A percentile compares a stretch with the other conserved stretches of the same genome.
phyloP scores from a whole-genome alignment of 2,329 filamentous ascomycete genomes.

The Colletotrichum sp. region DNA sequence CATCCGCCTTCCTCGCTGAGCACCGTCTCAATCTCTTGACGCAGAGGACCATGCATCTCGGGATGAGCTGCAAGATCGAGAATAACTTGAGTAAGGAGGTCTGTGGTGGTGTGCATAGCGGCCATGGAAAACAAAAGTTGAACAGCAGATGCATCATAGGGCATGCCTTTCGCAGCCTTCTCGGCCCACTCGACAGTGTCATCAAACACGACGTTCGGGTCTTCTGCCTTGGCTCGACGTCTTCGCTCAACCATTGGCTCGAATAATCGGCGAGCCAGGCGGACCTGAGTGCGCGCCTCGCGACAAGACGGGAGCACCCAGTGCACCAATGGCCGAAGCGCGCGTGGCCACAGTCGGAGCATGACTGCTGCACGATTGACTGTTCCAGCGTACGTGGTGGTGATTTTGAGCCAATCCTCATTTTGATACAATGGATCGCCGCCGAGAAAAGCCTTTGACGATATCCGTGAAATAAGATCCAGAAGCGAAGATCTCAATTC shows the following conservation, averaged over 20 bases:
- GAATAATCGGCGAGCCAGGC: constrained; percentile 40
- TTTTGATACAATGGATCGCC: constrained; percentile 45
- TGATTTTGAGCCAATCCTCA: constrained; percentile 49
- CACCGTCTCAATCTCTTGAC: constrained; percentile 43
- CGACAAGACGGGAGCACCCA: constrained; percentile 45
- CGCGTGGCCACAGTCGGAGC: constrained; percentile 43
- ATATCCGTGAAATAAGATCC: constrained; percentile 50
- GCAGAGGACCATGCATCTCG: constrained; percentile 43
- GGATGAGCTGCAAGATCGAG: constrained; percentile 42
- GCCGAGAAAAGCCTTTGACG: constrained; percentile 54
- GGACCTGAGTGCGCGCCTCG: constrained; percentile 40
- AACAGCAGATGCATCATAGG: constrained; percentile 70
- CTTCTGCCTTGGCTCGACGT: constrained; percentile 21
- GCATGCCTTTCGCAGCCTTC: constrained; percentile 49
- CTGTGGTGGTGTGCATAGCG: constrained; percentile 48
- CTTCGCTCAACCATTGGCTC: constrained; percentile 34
- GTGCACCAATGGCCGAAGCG: constrained; percentile 45
- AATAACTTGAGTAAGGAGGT: constrained; percentile 39
- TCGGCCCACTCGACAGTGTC: constrained; percentile 50
- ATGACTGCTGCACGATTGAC: constrained; percentile 36
- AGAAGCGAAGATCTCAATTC: background rate
- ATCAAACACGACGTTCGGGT: constrained; percentile 22
- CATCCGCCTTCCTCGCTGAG: constrained; percentile 36
- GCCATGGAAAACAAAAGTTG: constrained; percentile 79
- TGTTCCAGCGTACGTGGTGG: constrained; percentile 46